phyloP scores from a whole-genome alignment of 2,329 filamentous ascomycete genomes.

The Claviceps arundinis region DNA sequence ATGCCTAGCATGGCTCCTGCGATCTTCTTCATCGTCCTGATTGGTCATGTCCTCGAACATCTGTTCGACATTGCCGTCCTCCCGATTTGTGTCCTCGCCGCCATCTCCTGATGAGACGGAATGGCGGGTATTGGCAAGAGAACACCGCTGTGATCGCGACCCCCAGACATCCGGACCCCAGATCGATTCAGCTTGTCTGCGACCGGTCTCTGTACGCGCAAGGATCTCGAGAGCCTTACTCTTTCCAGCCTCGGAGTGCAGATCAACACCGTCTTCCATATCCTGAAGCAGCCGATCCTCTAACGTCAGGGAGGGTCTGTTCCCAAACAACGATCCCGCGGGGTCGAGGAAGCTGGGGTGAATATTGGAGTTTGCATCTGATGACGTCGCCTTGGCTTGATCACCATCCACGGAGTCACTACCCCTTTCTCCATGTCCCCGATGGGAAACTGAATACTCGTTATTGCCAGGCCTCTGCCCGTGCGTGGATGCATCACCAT shows the following conservation, averaged over 20 bases:
- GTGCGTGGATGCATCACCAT: conserved; percentile 15
- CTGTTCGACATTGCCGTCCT: conserved; percentile 36
- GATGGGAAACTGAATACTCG: conserved; percentile 8
- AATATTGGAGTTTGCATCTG: conserved; percentile 26
- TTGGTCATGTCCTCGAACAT: conserved; percentile 46
- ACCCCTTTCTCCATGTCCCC: background rate
- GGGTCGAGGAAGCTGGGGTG: conserved; percentile 31
- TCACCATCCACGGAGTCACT: conserved; percentile 7
- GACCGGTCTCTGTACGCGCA: conserved; percentile 34
- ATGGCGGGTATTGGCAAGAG: conserved; percentile 14
- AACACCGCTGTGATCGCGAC: conserved; percentile 12
- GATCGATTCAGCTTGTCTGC: conserved; percentile 35
- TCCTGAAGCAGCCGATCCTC: conserved; percentile 39
- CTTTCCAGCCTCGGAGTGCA: conserved; percentile 32
- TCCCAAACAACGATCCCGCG: conserved; percentile 28
- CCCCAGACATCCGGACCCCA: conserved; percentile 38
- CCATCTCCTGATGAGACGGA: conserved; percentile 16
- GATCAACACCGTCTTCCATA: conserved; percentile 30
- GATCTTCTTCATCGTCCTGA: conserved; percentile 32
- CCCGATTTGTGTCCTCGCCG: conserved; percentile 21
- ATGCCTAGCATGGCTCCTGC: conserved; percentile 22
- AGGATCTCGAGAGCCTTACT: conserved; percentile 40
- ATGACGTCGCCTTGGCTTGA: conserved; percentile 21
- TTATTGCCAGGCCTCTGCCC: conserved; percentile 6
- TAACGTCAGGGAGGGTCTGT: conserved; percentile 28